A percentile compares a stretch with the other conserved stretches of the same genome.
Conservation (phyloP, 2,329 filamentous ascomycete genomes). For the Cercospora beticola region DNA sequence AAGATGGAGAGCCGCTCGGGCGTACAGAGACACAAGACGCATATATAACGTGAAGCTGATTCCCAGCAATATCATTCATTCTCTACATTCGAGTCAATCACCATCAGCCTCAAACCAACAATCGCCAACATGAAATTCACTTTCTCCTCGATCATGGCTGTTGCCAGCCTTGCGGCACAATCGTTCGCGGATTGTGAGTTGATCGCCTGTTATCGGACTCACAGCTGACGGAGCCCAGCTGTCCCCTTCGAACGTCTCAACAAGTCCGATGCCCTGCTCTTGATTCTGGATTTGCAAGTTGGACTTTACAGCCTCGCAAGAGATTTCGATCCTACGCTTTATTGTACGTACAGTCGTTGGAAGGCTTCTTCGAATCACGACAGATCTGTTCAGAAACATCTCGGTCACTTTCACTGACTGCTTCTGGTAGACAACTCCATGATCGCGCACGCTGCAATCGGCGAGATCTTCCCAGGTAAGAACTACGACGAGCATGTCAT, state of each 20-base stretch:
- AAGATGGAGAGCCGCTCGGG: neutral
- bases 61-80: neutral
- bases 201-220: neutral
- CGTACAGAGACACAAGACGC: neutral
- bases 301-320: conserved; percentile 61
- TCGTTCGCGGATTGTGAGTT: conserved; percentile 18
- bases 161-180: conserved; percentile 10
- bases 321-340: conserved; percentile 66
- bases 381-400: neutral
- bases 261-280: conserved; percentile 48
- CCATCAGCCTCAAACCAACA: neutral
- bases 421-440: conserved; percentile 56
- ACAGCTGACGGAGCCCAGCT: conserved; percentile 12
- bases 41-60: neutral
- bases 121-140: neutral
- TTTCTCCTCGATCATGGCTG: conserved; percentile 1
- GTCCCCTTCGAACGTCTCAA: conserved; percentile 41
- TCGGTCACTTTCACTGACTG: neutral
- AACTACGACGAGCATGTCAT: too few species aligned
- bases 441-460: conserved; percentile 65
- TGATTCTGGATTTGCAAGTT: conserved; percentile 61
- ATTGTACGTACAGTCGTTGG: conserved; percentile 37
- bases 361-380: neutral
- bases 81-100: neutral
- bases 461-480: conserved; percentile 55